These are phyloP conservation scores for Chernovozyma aurita DNA, from an alignment of 1,139 yeast genomes.

Conservation along the genomic window DNA sequence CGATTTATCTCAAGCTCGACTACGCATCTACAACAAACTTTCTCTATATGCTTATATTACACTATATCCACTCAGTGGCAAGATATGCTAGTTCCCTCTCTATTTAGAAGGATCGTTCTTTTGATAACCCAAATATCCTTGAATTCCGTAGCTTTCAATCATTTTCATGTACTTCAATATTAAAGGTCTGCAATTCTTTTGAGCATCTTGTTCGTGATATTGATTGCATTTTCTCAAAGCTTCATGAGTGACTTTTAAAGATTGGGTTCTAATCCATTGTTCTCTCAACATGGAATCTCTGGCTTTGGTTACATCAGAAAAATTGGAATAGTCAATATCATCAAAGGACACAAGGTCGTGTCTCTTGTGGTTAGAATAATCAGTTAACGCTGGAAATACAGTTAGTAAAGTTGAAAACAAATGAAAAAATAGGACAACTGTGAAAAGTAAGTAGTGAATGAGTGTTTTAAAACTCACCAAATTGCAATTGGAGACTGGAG, in stretches of 20 bases:
- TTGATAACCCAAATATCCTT: slow-evolving; percentile 78
- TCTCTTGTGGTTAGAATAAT: slow-evolving; percentile 52
- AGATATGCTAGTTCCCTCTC: slow-evolving; percentile 8
- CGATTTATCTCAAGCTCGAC: too few species aligned
- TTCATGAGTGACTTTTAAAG: slow-evolving; percentile 63
- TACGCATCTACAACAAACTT: background rate
- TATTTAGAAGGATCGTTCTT: slow-evolving; percentile 80
- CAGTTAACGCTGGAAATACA: slow-evolving; percentile 24
- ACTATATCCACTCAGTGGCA: slow-evolving; percentile 8
- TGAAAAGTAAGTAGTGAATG: too few species aligned
- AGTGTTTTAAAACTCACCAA: too few species aligned
- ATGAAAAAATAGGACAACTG: too few species aligned
- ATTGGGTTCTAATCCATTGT: slow-evolving; percentile 72
- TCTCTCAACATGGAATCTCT: slow-evolving; percentile 76
- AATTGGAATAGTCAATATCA: slow-evolving; percentile 72
- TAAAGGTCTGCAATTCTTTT: slow-evolving; percentile 55
- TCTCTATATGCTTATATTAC: slow-evolving; percentile 7
- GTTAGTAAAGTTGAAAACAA: slow-evolving; percentile 6
- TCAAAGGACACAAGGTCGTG: slow-evolving; percentile 80
- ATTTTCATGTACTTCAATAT: slow-evolving; percentile 75
- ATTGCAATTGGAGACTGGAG: too few species aligned
- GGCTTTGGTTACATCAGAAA: slow-evolving; percentile 61
- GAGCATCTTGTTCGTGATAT: slow-evolving; percentile 75
- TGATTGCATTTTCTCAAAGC: slow-evolving; percentile 75
- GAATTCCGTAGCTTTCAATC: slow-evolving; percentile 63